Conservation (phyloP, 441 rosid species). For the Geranium incanum region DNA sequence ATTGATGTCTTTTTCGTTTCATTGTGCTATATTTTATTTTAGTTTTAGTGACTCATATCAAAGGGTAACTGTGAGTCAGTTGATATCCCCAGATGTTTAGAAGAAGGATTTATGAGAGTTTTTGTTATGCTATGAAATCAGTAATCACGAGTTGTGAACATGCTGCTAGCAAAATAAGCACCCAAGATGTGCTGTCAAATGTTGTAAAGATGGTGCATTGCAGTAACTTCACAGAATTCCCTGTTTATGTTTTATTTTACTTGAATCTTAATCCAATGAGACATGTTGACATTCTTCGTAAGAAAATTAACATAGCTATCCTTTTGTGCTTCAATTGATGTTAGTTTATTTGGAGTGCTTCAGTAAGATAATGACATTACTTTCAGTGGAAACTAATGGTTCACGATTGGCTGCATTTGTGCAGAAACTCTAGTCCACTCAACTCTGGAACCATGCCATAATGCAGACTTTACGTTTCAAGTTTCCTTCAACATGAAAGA, state of each 20-base stretch:
- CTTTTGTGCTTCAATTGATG: neutral
- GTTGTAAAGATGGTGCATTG: constrained; percentile 1
- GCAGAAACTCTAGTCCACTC: constrained; percentile 98
- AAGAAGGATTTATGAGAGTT: neutral
- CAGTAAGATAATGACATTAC: neutral
- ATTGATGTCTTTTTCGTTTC: neutral
- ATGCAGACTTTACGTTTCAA: constrained; percentile 82
- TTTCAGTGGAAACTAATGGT: neutral
- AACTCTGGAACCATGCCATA: constrained; percentile 68
- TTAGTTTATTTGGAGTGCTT: neutral
- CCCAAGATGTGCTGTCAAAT: neutral
- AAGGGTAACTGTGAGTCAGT: neutral
- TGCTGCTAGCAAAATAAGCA: neutral
- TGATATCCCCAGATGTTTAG: neutral
- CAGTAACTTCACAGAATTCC: neutral
- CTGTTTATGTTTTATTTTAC: neutral
- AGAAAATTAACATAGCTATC: neutral
- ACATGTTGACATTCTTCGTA: neutral
- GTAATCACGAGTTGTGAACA: neutral
- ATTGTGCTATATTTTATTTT: neutral
- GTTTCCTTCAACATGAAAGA: constrained; percentile 75
- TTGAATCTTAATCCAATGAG: neutral
- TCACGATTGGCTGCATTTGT: constrained; percentile 10
- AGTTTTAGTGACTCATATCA: neutral
- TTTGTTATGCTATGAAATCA: neutral